These are phyloP conservation scores for Aspergillus sparsus DNA, from an alignment of 495 filamentous ascomycete genomes.

Conservation along the genomic window DNA sequence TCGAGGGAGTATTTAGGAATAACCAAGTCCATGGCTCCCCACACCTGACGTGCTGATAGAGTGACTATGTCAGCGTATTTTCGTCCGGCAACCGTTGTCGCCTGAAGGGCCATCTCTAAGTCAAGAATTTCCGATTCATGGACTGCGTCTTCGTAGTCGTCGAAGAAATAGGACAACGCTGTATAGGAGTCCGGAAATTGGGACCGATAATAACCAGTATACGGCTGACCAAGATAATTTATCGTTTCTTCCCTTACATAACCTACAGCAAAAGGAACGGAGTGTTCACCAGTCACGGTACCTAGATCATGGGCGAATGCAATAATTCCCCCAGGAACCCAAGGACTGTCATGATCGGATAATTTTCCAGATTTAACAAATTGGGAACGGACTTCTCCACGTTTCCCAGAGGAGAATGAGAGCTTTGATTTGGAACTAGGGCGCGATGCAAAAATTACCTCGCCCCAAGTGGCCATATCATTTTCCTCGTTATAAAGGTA, in stretches of 20 bases:
- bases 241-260: constrained; percentile 48
- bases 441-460: constrained; percentile 35
- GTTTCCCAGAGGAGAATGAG: constrained; percentile 31
- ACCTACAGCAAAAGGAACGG: constrained; percentile 50
- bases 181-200: constrained; percentile 31
- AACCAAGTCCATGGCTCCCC: constrained; percentile 50
- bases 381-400: constrained; percentile 22
- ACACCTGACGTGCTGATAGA: constrained; percentile 50
- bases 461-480: constrained; percentile 51
- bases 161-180: constrained; percentile 43
- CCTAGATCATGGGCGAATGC: constrained; percentile 50
- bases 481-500: constrained; percentile 40
- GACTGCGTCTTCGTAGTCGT: constrained; percentile 46
- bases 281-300: constrained; percentile 28
- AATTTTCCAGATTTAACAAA: constrained; percentile 32
- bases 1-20: constrained; percentile 45
- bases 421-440: constrained; percentile 32
- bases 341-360: constrained; percentile 22
- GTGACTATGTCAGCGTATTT: constrained; percentile 53
- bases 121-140: constrained; percentile 40
- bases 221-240: constrained; percentile 48
- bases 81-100: constrained; percentile 33
- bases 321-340: constrained; percentile 33
- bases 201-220: constrained; percentile 49
- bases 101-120: constrained; percentile 30